Base-by-base conservation (phyloP, 345 rosid genomes). In the Bretschneidera sinensis region DNA sequence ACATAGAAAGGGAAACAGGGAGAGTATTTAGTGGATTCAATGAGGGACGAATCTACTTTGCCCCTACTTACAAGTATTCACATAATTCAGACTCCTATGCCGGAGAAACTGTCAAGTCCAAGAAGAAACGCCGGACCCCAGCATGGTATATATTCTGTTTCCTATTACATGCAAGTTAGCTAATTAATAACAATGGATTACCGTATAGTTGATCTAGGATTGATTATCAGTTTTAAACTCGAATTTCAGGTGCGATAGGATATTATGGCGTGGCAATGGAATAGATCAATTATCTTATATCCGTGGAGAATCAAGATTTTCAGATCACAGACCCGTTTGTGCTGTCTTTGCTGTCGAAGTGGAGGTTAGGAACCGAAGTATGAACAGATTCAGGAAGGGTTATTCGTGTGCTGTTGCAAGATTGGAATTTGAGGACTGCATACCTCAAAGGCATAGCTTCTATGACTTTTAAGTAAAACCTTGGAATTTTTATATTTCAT, bases 91-190 rank as follows among this genome's bases (percentile, higher is more conserved):
- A 95, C 64, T 77, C 88, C 24, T 91, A 88, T 33, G 87, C 96
- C 4, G 96, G 99, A 43, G 96, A 91, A 79, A 86, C 78, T 8
- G 86, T 69, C 1, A 95, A 95, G 64, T 81, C 96, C 57, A 94
- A 81, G 88, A 95, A 78, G 78, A 91, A 91, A 75, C 92, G 99
- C 17, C 81, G 99, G 53, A 95, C 99, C 0, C 99, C 99, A 5
- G 99, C 97, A 53, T 95, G 99, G 99, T 95, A 80, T n/a, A n/a
- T n/a, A n/a, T n/a, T n/a, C n/a, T n/a, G 18, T 18, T 5, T 21
- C 22, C 24, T 53, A 24, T 5, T 43, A 17, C 23, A 14, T 17
- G 15, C 5, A 20, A 22, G 13, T n/a, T 21, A 51, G 24, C 34
- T 9, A 43, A 17, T 23, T 21, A 6, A 47, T 19, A 21, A 57